Evolutionary conservation across 2,329 filamentous ascomycete species (phyloP), one percentile per base, ranked within the genome.

Genomic region (Chrysosporium keratinophilum): DNA sequence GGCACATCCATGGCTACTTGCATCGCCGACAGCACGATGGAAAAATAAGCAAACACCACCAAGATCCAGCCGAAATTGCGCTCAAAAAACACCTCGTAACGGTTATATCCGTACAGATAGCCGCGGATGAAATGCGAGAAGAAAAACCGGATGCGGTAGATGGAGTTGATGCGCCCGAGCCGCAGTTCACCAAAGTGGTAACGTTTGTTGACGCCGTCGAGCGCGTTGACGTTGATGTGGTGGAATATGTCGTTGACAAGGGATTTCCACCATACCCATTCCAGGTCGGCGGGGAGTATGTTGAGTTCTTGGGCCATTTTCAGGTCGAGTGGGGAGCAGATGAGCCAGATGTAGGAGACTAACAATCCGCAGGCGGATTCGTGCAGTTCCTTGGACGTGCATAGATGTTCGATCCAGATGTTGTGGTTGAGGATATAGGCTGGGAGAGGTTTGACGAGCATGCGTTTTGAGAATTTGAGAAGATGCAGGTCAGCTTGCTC

Each of bases 11-110:
- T 35, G 4, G 52, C 56, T 1, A 77, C 72, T 62, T 78, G 76
- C 72, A 78, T 75, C 0, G 75, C 75, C 2, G 71, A 71, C 33
- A 79, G 64, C 15, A 76, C 65, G 14, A 78, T 58, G 39, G 68
- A 69, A 17, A 76, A 59, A 57, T 73, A 78, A 2, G 70, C 70
- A 2, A 71, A 68, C 1, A 68, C 60, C 7, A 67, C 62, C 0
- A 71, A 63, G 1, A 78, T 57, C 67, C 63, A 70, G 15, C 64
- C 63, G 19, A 76, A 69, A 56, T 76, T 74, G 34, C 72, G 63
- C 11, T 64, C 62, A 41, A 77, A 71, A 54, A 76, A 74, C 17
- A 62, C 61, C 2, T 61, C 57, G 59, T 76, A 78, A 43, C 62
- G 62, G 23, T 59, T 67, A 17, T 61, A 65, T 39, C 57, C 57